phyloP scores from a whole-genome alignment of 1,284 basidiomycete genomes.

The Trametes sp. region DNA sequence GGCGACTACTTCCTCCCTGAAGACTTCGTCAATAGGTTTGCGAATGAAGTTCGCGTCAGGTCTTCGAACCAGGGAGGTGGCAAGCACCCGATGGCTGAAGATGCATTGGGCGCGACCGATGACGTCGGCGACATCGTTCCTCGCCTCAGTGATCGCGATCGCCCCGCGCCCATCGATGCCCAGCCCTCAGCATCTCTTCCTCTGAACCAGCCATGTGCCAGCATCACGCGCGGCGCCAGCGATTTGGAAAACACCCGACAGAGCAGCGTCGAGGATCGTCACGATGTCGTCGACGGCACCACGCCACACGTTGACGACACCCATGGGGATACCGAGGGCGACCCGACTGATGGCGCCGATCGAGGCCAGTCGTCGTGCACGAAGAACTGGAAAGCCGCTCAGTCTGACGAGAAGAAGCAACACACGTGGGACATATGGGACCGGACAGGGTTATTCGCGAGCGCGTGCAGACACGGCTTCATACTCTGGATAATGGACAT shows the following conservation, averaged over 20 bases:
- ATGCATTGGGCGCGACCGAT: not conserved
- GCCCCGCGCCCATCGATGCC: too few species aligned
- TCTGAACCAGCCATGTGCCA: too few species aligned
- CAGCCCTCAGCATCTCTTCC: too few species aligned
- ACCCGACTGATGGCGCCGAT: conserved; percentile 33
- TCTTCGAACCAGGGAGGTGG: too few species aligned
- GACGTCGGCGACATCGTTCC: not conserved
- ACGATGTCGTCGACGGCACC: not conserved
- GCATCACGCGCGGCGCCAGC: too few species aligned
- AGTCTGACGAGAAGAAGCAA: conserved; percentile 41
- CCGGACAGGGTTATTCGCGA: conserved; percentile 43
- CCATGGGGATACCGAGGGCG: conserved; percentile 21
- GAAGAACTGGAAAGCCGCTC: conserved; percentile 45
- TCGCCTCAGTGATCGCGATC: too few species aligned
- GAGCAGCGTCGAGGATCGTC: too few species aligned
- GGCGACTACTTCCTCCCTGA: conserved; percentile 37
- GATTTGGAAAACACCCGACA: too few species aligned
- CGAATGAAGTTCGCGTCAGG: conserved; percentile 39
- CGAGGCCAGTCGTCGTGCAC: conserved; percentile 30
- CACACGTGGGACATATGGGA: conserved; percentile 43
- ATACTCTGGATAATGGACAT: conserved; percentile 38
- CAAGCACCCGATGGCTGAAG: too few species aligned
- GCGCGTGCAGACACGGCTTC: conserved; percentile 41
- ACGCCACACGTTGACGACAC: not conserved
- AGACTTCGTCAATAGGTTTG: conserved; percentile 40